Evolutionary conservation across 2,329 filamentous ascomycete genomes (phyloP).

Genomic region (Dothistroma septosporum): DNA sequence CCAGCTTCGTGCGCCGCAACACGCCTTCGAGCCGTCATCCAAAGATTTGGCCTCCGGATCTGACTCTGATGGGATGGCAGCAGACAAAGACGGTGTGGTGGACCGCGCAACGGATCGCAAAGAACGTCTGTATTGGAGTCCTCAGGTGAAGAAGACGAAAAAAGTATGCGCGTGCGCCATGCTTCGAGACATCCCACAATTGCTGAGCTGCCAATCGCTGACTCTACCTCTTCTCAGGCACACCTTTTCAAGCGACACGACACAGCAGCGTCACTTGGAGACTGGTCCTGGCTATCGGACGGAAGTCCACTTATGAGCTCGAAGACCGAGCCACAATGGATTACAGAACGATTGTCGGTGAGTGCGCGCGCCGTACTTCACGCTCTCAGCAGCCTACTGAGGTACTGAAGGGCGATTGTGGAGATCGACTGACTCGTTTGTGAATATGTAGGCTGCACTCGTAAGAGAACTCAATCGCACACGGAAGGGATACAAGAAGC

Average conservation of each 20-base stretch:
- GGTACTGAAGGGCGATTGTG: neutral
- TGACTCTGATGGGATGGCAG: neutral
- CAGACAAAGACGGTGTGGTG: slow-evolving; percentile 24
- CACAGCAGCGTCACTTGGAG: slow-evolving; percentile 25
- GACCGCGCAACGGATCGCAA: slow-evolving; percentile 19
- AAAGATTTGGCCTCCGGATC: neutral
- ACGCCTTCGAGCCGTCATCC: neutral
- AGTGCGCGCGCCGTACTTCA: neutral
- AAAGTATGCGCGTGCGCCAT: slow-evolving; percentile 6
- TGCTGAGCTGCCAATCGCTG: neutral
- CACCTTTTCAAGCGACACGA: slow-evolving; percentile 10
- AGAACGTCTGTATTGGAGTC: slow-evolving; percentile 12
- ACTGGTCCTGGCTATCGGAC: slow-evolving; percentile 71
- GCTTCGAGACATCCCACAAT: neutral
- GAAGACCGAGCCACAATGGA: slow-evolving; percentile 68
- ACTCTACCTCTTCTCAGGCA: neutral
- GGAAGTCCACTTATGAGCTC: slow-evolving; percentile 66
- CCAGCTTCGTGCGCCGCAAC: neutral
- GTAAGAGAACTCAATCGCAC: slow-evolving; percentile 45
- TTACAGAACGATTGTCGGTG: slow-evolving; percentile 60
- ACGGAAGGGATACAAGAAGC: slow-evolving; percentile 24
- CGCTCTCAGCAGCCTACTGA: neutral
- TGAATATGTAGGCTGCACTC: slow-evolving; percentile 42
- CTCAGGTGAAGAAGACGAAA: slow-evolving; percentile 15
- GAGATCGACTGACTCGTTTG: neutral